These are phyloP conservation scores for Tolypocladium tropicale DNA, from an alignment of 2,329 filamentous ascomycete species.

Conservation along the genomic window DNA sequence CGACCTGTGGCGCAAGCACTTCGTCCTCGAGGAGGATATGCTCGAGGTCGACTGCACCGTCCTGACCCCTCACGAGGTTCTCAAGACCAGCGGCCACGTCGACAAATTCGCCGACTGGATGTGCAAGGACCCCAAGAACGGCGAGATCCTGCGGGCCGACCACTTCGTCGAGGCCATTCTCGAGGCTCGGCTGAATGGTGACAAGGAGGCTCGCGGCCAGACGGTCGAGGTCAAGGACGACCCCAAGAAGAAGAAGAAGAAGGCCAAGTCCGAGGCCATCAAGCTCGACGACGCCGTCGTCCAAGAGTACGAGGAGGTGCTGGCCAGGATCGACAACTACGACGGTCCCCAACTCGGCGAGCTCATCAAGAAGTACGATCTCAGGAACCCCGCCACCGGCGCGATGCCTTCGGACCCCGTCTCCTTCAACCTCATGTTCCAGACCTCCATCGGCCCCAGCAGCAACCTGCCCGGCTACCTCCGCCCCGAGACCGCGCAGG, in stretches of 20 bases:
- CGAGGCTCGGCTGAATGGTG: slow-evolving; percentile 74
- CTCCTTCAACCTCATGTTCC: slow-evolving; percentile 98
- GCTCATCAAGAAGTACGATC: slow-evolving; percentile 83
- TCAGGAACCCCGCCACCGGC: slow-evolving; percentile 77
- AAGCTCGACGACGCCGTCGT: slow-evolving; percentile 82
- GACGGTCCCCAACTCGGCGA: slow-evolving; percentile 75
- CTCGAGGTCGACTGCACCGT: slow-evolving; percentile 91
- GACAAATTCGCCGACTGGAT: slow-evolving; percentile 99
- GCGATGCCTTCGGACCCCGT: slow-evolving; percentile 70
- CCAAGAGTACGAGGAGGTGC: slow-evolving; percentile 80
- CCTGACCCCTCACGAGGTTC: slow-evolving; percentile 82
- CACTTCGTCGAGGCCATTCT: slow-evolving; percentile 94
- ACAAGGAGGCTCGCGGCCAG: slow-evolving; percentile 85
- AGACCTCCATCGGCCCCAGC: slow-evolving; percentile 87
- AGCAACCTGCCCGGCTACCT: slow-evolving; percentile 78
- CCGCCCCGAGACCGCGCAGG: slow-evolving; percentile 91
- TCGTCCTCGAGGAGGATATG: slow-evolving; percentile 89
- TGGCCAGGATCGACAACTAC: slow-evolving; percentile 95
- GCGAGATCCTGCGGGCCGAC: slow-evolving; percentile 91
- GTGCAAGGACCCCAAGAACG: slow-evolving; percentile 97
- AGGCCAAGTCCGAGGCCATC: slow-evolving; percentile 68
- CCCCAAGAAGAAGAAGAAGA: slow-evolving; percentile 76
- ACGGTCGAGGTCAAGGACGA: slow-evolving; percentile 68
- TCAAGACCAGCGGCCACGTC: slow-evolving; percentile 94
- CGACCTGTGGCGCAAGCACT: slow-evolving; percentile 87